Conservation (phyloP, 108 stramenopile species). For the Fistulifera solaris region DNA sequence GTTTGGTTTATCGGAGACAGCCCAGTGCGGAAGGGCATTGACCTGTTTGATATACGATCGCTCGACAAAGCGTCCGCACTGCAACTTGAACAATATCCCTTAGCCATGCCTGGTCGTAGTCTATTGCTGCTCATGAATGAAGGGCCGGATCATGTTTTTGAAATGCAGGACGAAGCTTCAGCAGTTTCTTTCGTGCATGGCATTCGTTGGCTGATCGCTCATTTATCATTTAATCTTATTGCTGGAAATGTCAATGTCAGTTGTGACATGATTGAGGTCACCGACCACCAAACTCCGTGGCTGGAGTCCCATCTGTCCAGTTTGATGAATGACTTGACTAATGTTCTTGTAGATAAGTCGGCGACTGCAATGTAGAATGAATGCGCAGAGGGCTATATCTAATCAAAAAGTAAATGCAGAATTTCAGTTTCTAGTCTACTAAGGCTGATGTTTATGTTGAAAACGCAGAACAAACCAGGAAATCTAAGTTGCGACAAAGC, state of each 20-base stretch:
- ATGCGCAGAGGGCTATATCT: no score
- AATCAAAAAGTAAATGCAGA: no score
- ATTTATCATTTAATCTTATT: slow-evolving; percentile 41
- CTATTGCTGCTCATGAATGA: slow-evolving; percentile 20
- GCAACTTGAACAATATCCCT: slow-evolving; percentile 30
- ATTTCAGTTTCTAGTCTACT: no score
- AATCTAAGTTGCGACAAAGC: no score
- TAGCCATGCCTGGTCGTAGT: slow-evolving; percentile 28
- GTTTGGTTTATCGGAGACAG: slow-evolving; percentile 22
- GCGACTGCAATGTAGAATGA: no score
- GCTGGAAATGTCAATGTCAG: slow-evolving; percentile 33
- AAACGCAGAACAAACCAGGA: no score
- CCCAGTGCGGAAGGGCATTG: slow-evolving; percentile 16
- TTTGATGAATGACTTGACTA: no score
- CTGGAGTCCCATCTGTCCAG: no score
- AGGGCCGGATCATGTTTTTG: slow-evolving; percentile 22
- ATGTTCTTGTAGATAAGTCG: no score
- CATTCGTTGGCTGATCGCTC: slow-evolving; percentile 36
- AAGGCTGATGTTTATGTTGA: no score
- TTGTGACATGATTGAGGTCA: slow-evolving; percentile 30
- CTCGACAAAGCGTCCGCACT: slow-evolving; percentile 25
- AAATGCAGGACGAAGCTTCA: slow-evolving; percentile 23
- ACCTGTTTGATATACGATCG: slow-evolving; percentile 39
- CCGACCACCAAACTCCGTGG: no score
- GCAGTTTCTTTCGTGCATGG: slow-evolving; percentile 37